Conservation (phyloP, 371 early-diverging fungal species). For the Rhizopus delemar region DNA sequence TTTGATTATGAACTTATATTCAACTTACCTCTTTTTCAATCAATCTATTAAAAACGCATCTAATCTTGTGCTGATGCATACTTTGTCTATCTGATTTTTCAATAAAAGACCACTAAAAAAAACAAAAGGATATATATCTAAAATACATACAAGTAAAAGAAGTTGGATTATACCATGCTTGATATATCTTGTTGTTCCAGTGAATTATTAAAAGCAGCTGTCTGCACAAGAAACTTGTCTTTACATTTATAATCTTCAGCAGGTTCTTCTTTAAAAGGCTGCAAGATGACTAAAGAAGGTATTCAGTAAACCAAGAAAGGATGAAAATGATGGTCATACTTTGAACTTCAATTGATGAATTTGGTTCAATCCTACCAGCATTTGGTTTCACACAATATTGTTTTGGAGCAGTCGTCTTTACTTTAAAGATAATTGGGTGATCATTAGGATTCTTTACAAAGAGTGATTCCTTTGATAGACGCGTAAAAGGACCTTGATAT, state of each 20-base stretch:
- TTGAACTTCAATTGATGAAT: conserved; percentile 73
- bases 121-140: conserved; percentile 7
- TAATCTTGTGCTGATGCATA: conserved; percentile 67
- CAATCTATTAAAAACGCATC: conserved; percentile 51
- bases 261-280: conserved; percentile 85
- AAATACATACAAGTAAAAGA: conserved; percentile 4
- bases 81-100: conserved; percentile 52
- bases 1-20: not conserved
- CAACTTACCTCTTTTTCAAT: conserved; percentile 6
- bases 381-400: conserved; percentile 97
- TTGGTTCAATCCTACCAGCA: conserved; percentile 82
- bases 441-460: conserved; percentile 70
- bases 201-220: conserved; percentile 66
- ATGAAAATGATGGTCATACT: conserved; percentile 44
- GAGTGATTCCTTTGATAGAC: conserved; percentile 63
- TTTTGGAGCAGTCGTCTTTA: conserved; percentile 97
- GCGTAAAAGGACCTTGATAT: conserved; percentile 73
- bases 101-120: conserved; percentile 56
- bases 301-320: not conserved
- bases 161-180: conserved; percentile 39
- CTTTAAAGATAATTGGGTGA: conserved; percentile 85
- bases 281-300: conserved; percentile 71
- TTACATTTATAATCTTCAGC: conserved; percentile 81
- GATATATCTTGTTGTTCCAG: conserved; percentile 36
- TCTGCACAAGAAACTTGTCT: conserved; percentile 95